A percentile compares a stretch with the other conserved stretches of the same genome.
phyloP scores from a whole-genome alignment of 805 yeast species.

The Pichia insulana region DNA sequence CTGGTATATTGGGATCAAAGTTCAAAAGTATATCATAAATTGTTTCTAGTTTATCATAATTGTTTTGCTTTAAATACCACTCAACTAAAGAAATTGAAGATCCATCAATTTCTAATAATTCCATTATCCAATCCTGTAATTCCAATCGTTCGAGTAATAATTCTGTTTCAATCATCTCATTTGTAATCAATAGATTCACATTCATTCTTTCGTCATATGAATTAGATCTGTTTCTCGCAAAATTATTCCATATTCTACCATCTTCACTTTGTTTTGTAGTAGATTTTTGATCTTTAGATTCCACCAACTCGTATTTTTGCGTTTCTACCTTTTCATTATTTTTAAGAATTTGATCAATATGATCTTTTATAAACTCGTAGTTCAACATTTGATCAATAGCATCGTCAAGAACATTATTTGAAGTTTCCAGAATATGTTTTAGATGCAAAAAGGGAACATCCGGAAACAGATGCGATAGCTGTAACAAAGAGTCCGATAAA shows the following conservation, averaged over 20 bases:
- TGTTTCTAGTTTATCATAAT: constrained; percentile 8
- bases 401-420: constrained; percentile 26
- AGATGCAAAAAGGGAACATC: constrained; percentile 26
- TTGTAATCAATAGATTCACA: constrained; percentile 5
- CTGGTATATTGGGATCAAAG: constrained; percentile 13
- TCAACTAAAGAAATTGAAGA: constrained; percentile 8
- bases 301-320: too few relatives aligned
- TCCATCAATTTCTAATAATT: constrained; percentile 6
- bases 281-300: too few relatives aligned
- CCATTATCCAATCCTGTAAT: constrained; percentile 13
- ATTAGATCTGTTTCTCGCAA: too few relatives aligned
- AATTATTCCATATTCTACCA: too few relatives aligned
- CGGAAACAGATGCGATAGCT: constrained; percentile 38
- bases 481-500: constrained; percentile 1
- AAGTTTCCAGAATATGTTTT: constrained; percentile 22
- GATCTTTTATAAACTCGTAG: constrained; percentile 14
- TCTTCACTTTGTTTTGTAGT: too few relatives aligned
- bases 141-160: constrained; percentile 6
- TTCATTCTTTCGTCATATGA: too few relatives aligned
- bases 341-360: constrained; percentile 4
- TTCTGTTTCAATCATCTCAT: background rate
- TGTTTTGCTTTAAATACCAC: constrained; percentile 10
- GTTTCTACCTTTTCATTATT: too few relatives aligned
- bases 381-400: constrained; percentile 26
- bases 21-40: constrained; percentile 16